Evolutionary conservation across 345 rosid genomes (phyloP).

Genomic region (Trapa bicornis): DNA sequence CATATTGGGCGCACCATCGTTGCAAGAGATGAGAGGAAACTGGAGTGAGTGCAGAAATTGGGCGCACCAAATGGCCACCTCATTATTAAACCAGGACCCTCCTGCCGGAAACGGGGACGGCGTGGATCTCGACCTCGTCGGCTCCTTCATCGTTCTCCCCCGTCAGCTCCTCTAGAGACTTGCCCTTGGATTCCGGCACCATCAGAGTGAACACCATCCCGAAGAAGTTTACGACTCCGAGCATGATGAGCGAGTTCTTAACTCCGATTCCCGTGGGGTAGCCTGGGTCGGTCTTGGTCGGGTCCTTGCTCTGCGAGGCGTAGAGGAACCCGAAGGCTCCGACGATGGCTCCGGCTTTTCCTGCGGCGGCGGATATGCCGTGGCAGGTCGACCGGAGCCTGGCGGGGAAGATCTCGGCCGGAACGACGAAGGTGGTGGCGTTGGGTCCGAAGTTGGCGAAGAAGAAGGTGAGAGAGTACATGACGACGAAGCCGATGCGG

Average conservation of each 20-base stretch:
- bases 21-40: no score
- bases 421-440: slow-evolving; percentile 46
- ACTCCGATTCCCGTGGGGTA: slow-evolving; percentile 56
- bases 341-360: slow-evolving; percentile 45
- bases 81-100: not conserved
- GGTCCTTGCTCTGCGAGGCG: slow-evolving; percentile 26
- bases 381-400: slow-evolving; percentile 54
- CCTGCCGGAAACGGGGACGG: not conserved
- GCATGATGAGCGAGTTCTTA: slow-evolving; percentile 32
- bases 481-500: slow-evolving; percentile 33
- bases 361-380: slow-evolving; percentile 48
- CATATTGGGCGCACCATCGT: no score
- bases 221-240: slow-evolving; percentile 32
- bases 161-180: slow-evolving; percentile 44
- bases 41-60: not conserved
- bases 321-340: slow-evolving; percentile 52
- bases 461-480: slow-evolving; percentile 49
- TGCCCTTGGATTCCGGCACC: slow-evolving; percentile 47
- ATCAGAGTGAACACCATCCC: slow-evolving; percentile 43
- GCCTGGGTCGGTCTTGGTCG: slow-evolving; percentile 30
- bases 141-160: slow-evolving; percentile 32
- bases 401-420: slow-evolving; percentile 51
- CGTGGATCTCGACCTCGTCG: not conserved
- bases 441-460: slow-evolving; percentile 58
- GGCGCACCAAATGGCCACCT: not conserved